Evolutionary conservation across 2,329 filamentous ascomycete genomes (phyloP).

Genomic region (Aspergillus proliferans): DNA sequence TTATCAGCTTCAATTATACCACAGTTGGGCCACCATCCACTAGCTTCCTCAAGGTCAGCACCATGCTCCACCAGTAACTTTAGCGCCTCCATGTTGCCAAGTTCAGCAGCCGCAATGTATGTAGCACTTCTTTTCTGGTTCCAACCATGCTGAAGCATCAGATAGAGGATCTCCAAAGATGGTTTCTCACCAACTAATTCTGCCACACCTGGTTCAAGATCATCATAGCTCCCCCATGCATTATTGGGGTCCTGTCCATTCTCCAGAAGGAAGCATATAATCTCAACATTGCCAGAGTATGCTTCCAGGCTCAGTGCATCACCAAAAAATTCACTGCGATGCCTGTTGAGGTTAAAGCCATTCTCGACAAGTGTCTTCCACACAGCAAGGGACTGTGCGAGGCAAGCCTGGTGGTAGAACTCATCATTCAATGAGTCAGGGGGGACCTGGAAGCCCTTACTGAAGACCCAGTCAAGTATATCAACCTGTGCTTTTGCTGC

Average conservation of each 20-base stretch:
- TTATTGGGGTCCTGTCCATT: constrained; percentile 1
- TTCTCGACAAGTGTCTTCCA: neutral
- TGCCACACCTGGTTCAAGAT: neutral
- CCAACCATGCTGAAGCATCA: neutral
- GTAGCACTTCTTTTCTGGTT: neutral
- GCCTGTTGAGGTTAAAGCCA: neutral
- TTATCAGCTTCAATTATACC: neutral
- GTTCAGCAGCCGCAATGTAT: neutral
- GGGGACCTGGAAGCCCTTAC: neutral
- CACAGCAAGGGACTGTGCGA: neutral
- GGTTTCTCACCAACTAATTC: neutral
- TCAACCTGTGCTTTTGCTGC: neutral
- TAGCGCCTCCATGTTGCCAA: neutral
- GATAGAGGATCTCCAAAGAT: neutral
- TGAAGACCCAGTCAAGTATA: constrained; percentile 1
- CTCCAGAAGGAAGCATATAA: neutral
- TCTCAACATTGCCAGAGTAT: neutral
- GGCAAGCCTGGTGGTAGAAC: neutral
- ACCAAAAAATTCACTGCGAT: neutral
- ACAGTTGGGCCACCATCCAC: neutral
- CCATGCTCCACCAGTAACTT: neutral
- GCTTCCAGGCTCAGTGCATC: neutral
- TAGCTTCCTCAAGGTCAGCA: neutral
- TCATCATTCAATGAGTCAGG: neutral
- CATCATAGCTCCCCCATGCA: neutral